Evolutionary conservation across 2,329 filamentous ascomycete genomes (phyloP).

Genomic region (Fusarium setosum): DNA sequence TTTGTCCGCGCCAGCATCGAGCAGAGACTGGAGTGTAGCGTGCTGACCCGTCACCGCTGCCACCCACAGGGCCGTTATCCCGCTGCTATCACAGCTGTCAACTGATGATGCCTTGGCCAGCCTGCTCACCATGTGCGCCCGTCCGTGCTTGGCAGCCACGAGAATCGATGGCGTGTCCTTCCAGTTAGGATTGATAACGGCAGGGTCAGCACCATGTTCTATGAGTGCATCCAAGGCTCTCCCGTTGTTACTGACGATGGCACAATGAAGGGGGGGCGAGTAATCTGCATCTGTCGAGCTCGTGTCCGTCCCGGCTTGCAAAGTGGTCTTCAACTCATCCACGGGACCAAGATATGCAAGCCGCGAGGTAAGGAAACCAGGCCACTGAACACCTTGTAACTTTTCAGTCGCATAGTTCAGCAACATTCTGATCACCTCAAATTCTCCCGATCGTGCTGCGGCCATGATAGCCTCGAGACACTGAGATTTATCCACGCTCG

Average conservation of each 20-base stretch:
- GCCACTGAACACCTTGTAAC: background rate
- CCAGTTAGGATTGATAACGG: background rate
- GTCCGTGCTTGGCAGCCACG: background rate
- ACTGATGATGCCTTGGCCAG: background rate
- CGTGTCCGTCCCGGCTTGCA: background rate
- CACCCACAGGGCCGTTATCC: background rate
- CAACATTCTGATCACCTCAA: background rate
- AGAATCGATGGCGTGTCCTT: background rate
- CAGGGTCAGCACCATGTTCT: background rate
- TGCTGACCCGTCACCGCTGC: background rate
- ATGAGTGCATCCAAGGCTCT: background rate
- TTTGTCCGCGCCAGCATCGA: background rate
- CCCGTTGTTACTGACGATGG: background rate
- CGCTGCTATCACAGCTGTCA: background rate
- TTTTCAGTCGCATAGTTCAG: background rate
- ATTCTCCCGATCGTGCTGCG: background rate
- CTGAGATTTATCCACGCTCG: background rate
- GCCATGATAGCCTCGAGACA: background rate
- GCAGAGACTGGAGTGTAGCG: background rate
- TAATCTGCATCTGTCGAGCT: background rate
- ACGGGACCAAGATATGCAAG: background rate
- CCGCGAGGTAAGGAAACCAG: background rate
- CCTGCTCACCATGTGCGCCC: background rate
- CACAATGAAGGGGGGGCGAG: background rate
- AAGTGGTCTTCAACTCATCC: background rate